Evolutionary conservation across 305 asterid genomes (phyloP), one percentile per base, ranked within the genome.

Genomic region (Lippia alba): DNA sequence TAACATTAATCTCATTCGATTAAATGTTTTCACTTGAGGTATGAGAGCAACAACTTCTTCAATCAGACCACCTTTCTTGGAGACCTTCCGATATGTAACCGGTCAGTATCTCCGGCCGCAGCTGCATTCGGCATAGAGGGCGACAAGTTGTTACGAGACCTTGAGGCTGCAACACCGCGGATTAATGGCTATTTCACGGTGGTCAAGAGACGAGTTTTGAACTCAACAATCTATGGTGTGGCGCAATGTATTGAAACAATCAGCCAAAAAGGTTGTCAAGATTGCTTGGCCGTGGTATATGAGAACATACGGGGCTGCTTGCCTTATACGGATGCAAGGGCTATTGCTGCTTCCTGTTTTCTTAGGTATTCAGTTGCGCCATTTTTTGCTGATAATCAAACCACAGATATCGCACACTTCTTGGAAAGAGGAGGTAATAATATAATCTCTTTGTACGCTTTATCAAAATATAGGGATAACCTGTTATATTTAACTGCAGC

Each of bases 201-300:
- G 17, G 59, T 68, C 1, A 86, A 10, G 64, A 80, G 80, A 12
- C 66, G 32, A 69, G 60, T 56, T 8, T 39, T 73, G 11, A 51
- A 57, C 32, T 74, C 51, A 8, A 76, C 86, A 2, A 57, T 85
- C 5, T 87, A 87, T 6, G 97, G 80, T 3, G 76, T 86, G 36
- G 97, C 96, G 19, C 98, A 92, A 68, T 90, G 98, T 65, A 93
- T 91, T 49, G 87, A 84, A 78, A 84, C 91, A 12, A 70, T 87
- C 44, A 75, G 71, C 20, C 78, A 58, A 36, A 76, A 34, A 8
- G 96, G 95, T 36, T 92, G 97, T 78, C 81, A 60, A 63, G 89
- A 87, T 60, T 93, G 98, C 86, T 45, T 93, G 58, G 75, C 85
- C 3, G 89, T 83, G 12, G 96, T 91, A 0, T 71, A 69, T 16